Conservation (phyloP, 1,284 basidiomycete genomes). For the Tylopilus sp. region DNA sequence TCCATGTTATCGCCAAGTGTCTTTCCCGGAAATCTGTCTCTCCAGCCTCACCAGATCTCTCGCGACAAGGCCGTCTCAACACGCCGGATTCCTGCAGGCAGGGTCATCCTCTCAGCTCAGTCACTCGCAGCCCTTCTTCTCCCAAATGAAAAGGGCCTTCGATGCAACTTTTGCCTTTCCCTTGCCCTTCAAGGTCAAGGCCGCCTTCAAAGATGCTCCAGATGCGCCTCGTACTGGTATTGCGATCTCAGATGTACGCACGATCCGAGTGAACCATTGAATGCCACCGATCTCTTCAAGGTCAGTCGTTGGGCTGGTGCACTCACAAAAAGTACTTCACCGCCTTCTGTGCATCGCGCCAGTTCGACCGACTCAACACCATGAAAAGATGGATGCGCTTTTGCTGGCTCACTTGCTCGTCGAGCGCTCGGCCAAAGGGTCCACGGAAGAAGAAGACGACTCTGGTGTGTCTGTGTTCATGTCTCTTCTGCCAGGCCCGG, state of each 20-base stretch:
- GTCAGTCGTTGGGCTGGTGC: conserved; percentile 65
- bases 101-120: conserved; percentile 42
- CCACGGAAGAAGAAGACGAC: conserved; percentile 21
- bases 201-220: conserved; percentile 49
- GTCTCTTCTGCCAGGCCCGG: conserved; percentile 52
- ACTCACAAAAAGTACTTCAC: conserved; percentile 57
- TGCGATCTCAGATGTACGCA: conserved; percentile 58
- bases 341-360: conserved; percentile 41
- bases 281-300: conserved; percentile 35
- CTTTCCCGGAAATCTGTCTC: conserved; percentile 22
- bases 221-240: conserved; percentile 69
- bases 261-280: conserved; percentile 8
- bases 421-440: conserved; percentile 31
- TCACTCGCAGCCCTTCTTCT: conserved; percentile 51
- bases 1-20: conserved; percentile 4
- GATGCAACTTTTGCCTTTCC: conserved; percentile 63
- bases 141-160: conserved; percentile 50
- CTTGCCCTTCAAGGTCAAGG: conserved; percentile 18
- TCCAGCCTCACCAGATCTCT: conserved; percentile 46
- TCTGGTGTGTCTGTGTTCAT: conserved; percentile 39
- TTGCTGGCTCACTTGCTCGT: conserved; percentile 61
- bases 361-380: conserved; percentile 46
- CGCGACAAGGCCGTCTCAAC: conserved; percentile 49
- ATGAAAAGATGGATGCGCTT: conserved; percentile 57
- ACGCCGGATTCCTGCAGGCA: conserved; percentile 39